Evolutionary conservation across 345 rosid genomes (phyloP).

Genomic region (Jatropha curcas): DNA sequence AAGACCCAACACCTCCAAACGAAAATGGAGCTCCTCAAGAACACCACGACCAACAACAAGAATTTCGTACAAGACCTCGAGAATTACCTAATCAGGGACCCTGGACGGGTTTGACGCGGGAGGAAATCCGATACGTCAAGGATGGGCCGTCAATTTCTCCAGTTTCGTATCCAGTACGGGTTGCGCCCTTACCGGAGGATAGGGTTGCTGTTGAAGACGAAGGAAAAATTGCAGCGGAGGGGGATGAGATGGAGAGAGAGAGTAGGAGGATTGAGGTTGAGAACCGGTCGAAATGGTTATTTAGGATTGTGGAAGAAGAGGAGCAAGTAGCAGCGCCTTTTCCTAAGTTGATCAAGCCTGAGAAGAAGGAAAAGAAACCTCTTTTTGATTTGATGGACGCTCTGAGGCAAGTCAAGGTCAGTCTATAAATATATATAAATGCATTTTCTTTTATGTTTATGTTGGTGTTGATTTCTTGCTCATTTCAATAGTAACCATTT

Average conservation of each 20-base stretch:
- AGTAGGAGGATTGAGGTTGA: constrained; percentile 39
- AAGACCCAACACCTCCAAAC: constrained; percentile 20
- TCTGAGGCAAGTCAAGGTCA: constrained; percentile 80
- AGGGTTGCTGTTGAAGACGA: constrained; percentile 23
- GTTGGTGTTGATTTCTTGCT: neutral
- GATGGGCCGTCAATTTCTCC: constrained; percentile 55
- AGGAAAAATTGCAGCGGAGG: neutral
- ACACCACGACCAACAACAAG: constrained; percentile 7
- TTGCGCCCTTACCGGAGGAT: constrained; percentile 88
- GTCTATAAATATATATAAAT: neutral
- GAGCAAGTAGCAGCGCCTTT: constrained; percentile 55
- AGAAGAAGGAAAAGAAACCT: constrained; percentile 57
- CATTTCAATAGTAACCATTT: neutral
- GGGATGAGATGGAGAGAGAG: constrained; percentile 37
- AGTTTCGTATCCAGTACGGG: constrained; percentile 69
- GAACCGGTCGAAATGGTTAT: constrained; percentile 35
- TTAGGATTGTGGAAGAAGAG: constrained; percentile 39
- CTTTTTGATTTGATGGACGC: constrained; percentile 83
- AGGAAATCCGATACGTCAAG: constrained; percentile 74
- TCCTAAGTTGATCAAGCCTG: constrained; percentile 62
- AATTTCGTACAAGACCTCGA: constrained; percentile 17
- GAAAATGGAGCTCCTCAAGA: constrained; percentile 19
- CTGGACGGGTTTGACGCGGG: constrained; percentile 56
- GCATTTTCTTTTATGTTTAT: neutral
- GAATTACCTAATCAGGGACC: constrained; percentile 14